Conservation (phyloP, 192 early-diverging fungal genomes). For the Gaertneriomyces semiglobifer region DNA sequence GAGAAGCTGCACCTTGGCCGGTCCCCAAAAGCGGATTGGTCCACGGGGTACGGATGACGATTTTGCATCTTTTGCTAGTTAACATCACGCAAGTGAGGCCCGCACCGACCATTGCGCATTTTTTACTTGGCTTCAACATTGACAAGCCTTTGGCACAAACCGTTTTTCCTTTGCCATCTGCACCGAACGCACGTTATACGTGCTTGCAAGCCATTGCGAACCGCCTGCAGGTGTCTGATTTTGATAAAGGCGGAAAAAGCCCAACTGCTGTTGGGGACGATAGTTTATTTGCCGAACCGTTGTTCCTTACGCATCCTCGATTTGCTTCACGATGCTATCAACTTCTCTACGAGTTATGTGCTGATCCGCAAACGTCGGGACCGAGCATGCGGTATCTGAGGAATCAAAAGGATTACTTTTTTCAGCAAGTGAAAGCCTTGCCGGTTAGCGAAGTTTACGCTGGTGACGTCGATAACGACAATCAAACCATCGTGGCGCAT, state of each 20-base stretch:
- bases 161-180: neutral
- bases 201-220: slow-evolving; percentile 43
- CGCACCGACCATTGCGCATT: slow-evolving; percentile 80
- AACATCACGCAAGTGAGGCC: slow-evolving; percentile 59
- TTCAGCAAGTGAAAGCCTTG: slow-evolving; percentile 57
- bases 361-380: slow-evolving; percentile 61
- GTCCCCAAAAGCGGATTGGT: slow-evolving; percentile 30
- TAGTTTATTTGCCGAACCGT: slow-evolving; percentile 32
- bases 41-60: slow-evolving; percentile 71
- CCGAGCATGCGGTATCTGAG: slow-evolving; percentile 78
- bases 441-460: slow-evolving; percentile 27
- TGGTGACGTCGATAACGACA: slow-evolving; percentile 6
- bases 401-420: slow-evolving; percentile 73
- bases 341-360: slow-evolving; percentile 78
- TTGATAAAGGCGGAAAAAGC: neutral
- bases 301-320: slow-evolving; percentile 68
- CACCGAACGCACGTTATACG: slow-evolving; percentile 1
- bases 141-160: slow-evolving; percentile 6
- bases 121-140: slow-evolving; percentile 78
- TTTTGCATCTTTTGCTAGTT: slow-evolving; percentile 78
- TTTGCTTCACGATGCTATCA: slow-evolving; percentile 86
- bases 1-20: neutral
- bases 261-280: slow-evolving; percentile 2
- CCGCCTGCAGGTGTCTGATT: slow-evolving; percentile 20
- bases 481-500: slow-evolving; percentile 17